Evolutionary conservation across 768 basidiomycete species (phyloP).

Genomic region (Boletus patriciae): DNA sequence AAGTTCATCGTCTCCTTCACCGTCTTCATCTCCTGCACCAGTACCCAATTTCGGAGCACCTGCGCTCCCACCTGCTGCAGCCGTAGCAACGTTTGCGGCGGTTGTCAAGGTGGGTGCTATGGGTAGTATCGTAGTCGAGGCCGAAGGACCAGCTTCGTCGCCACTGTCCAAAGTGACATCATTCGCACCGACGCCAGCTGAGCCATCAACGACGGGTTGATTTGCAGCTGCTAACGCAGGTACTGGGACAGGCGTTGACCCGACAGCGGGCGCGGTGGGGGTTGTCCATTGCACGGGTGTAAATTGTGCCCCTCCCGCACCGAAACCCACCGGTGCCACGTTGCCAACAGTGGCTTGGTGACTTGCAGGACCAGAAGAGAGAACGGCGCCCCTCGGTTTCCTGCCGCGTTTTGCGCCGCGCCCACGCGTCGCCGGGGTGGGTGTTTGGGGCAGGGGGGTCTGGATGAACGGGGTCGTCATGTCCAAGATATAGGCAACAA

Average conservation of each 20-base stretch:
- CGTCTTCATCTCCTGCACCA: constrained; percentile 45
- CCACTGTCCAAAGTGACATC: constrained; percentile 16
- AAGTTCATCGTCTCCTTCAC: constrained; percentile 74
- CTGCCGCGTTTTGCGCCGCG: constrained; percentile 29
- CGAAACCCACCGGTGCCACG: neutral
- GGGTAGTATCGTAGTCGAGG: neutral
- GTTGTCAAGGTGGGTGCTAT: neutral
- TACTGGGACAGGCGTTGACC: constrained; percentile 12
- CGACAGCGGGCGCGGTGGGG: constrained; percentile 13
- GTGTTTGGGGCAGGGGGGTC: constrained; percentile 22
- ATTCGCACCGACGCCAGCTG: neutral
- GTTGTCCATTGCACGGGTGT: constrained; percentile 43
- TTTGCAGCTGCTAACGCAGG: neutral
- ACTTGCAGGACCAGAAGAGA: constrained; percentile 7
- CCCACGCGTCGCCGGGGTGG: constrained; percentile 25
- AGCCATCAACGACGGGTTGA: constrained; percentile 11
- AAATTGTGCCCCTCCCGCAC: constrained; percentile 20
- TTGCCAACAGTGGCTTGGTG: constrained; percentile 12
- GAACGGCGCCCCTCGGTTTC: constrained; percentile 21
- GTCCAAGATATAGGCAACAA: constrained; percentile 1
- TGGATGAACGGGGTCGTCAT: constrained; percentile 33
- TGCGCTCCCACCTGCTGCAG: neutral
- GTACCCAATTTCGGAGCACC: constrained; percentile 15
- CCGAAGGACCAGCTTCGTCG: constrained; percentile 23
- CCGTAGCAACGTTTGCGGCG: neutral